Percentiles rank a stretch among this genome's conserved stretches.
phyloP scores from a whole-genome alignment of 495 filamentous ascomycete species.

The Daldinia childiae region DNA sequence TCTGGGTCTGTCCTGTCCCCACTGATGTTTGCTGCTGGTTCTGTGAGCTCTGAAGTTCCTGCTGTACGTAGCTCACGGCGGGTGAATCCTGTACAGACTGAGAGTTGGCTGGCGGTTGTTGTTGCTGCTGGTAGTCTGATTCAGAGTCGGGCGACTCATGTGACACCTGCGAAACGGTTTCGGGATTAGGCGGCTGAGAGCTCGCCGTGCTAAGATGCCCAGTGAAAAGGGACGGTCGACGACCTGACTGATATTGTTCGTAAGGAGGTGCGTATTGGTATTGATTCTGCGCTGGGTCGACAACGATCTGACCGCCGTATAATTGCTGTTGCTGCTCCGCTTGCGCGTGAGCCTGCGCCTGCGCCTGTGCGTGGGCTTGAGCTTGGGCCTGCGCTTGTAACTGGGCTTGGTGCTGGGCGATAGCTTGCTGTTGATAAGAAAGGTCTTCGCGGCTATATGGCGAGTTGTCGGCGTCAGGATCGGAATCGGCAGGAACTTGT shows the following conservation, averaged over 20 bases:
- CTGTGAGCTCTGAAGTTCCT: constrained; percentile 52
- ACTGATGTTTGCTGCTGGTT: constrained; percentile 43
- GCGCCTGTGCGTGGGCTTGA: constrained; percentile 36
- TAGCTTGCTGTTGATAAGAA: constrained; percentile 53
- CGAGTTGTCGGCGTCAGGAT: constrained; percentile 43
- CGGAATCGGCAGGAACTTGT: constrained; percentile 45
- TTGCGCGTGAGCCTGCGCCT: constrained; percentile 40
- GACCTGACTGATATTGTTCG: constrained; percentile 50
- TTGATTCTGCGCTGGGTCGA: constrained; percentile 47
- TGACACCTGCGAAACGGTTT: constrained; percentile 68
- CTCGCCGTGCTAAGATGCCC: constrained; percentile 51
- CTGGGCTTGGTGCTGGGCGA: constrained; percentile 51
- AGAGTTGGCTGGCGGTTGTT: constrained; percentile 45
- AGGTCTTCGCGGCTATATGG: constrained; percentile 55
- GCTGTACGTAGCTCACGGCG: constrained; percentile 47
- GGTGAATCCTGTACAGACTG: constrained; percentile 53
- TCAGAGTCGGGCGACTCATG: constrained; percentile 65
- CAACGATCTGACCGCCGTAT: constrained; percentile 47
- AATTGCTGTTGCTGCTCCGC: constrained; percentile 44
- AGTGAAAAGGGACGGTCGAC: constrained; percentile 41
- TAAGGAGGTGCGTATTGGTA: constrained; percentile 50
- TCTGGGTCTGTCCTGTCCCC: constrained; percentile 44
- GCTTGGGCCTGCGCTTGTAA: constrained; percentile 44
- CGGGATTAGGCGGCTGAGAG: constrained; percentile 59
- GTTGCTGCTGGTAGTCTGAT: constrained; percentile 49